These are phyloP conservation scores for Auxenochlorella pyrenoidosa DNA, from an alignment of 139 green algal species.

Conservation along the genomic window DNA sequence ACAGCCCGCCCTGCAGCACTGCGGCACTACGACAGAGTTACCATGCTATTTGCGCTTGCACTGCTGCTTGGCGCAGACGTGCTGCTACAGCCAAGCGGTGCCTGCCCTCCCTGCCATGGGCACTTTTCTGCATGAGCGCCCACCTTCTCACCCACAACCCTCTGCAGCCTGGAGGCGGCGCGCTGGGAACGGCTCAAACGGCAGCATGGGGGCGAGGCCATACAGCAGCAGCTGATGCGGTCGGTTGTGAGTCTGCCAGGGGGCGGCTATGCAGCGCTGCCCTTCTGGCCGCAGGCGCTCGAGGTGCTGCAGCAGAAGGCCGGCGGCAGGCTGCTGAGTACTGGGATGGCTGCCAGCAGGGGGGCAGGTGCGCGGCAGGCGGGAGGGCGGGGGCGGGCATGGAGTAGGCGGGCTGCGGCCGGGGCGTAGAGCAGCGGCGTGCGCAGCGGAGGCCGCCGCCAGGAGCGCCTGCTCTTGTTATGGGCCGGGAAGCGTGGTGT, in stretches of 20 bases:
- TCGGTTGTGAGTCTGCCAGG: background rate
- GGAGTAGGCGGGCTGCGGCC: background rate
- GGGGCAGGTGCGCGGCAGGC: background rate
- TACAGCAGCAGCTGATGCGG: conserved; percentile 13
- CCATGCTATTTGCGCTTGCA: background rate
- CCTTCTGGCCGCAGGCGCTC: background rate
- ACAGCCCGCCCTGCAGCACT: background rate
- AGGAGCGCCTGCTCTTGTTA: no score
- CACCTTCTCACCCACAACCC: background rate
- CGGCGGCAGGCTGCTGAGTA: background rate
- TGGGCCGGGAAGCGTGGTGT: no score
- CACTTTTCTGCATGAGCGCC: background rate
- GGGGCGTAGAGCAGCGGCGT: background rate
- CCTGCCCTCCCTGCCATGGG: background rate
- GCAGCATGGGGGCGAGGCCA: background rate
- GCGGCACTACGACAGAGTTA: background rate
- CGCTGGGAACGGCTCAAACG: background rate
- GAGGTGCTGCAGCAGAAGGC: background rate
- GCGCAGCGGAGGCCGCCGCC: no score
- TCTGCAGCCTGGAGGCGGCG: background rate
- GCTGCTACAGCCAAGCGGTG: background rate
- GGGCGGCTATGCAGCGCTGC: background rate
- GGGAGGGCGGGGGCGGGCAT: background rate
- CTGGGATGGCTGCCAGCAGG: background rate
- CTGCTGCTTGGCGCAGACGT: background rate